Evolutionary conservation across 441 rosid genomes (phyloP), one percentile per base, ranked within the genome.

Genomic region (Theobroma grandiflorum): DNA sequence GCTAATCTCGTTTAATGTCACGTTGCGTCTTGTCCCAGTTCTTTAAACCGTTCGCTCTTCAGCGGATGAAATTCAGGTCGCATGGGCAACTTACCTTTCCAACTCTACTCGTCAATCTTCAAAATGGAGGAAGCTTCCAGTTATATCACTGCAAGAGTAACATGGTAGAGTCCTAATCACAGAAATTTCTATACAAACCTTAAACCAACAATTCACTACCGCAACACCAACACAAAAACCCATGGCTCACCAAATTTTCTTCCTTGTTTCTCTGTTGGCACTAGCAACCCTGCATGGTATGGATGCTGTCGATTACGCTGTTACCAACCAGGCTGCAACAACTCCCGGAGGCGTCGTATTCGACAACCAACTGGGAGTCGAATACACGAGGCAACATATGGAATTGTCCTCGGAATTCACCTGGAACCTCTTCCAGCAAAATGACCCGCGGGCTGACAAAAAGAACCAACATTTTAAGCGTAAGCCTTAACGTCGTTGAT

Each of bases 1-100:
- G 45, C 45, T 8, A 42, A 8, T 45, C 8, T 42, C 8, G 5
- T 3, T 4, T 58, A 55, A 43, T 26, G 81, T 85, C 35, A 35
- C 73, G 59, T 14, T 85, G 20, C 85, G 74, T 0, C 68, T 80
- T 0, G 86, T 87, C 0, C 78, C 31, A 26, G 31, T 26, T 26
- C 31, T 26, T 26, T 26, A 26, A 26, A 26, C 31, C 31, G 31
- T 26, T 26, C 31, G 31, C 31, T 0, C 31, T 26, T 26, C 31
- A 26, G 31, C 31, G 31, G 31, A 26, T 26, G 31, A 26, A 26
- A 26, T 26, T 26, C 31, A 26, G 31, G 31, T 26, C 31, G 31
- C 31, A 26, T 26, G 31, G 1, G 31, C 31, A 26, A 26, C 31
- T 26, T 26, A 26, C 31, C 31, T 26, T 26, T 26, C 31, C 31